Evolutionary conservation across 257 asterid species (phyloP).

Genomic region (Solanum sejunctum): DNA sequence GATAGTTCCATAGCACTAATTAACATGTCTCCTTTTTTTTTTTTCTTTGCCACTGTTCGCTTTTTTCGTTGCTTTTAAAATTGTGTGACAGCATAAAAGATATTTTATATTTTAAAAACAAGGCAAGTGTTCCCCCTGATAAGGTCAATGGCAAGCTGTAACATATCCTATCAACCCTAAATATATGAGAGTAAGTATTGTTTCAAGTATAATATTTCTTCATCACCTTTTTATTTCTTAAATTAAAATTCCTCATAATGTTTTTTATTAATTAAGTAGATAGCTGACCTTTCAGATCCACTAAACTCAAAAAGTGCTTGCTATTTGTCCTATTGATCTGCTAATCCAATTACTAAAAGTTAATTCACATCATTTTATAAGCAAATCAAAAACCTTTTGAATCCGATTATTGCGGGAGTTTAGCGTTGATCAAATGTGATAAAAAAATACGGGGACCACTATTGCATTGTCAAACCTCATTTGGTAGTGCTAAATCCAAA

Average conservation of each 20-base stretch:
- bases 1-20: neutral
- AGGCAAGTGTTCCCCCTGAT: neutral
- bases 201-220: neutral
- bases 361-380: neutral
- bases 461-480: neutral
- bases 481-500: neutral
- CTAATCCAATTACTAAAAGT: neutral
- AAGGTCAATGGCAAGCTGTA: neutral
- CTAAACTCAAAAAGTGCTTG: neutral
- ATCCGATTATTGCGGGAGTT: neutral
- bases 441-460: neutral
- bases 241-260: neutral
- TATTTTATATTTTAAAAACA: neutral
- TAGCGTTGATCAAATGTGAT: neutral
- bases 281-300: neutral
- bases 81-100: neutral
- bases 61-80: neutral
- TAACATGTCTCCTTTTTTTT: neutral
- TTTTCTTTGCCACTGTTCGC: neutral
- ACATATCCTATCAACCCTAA: neutral
- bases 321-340: neutral
- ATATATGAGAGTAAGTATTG: neutral
- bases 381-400: neutral
- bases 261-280: neutral
- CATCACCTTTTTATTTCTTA: neutral